Evolutionary conservation across 179 eudicot genomes (phyloP), one percentile per base, ranked within the genome.

Genomic region (Patellifolia procumbens): DNA sequence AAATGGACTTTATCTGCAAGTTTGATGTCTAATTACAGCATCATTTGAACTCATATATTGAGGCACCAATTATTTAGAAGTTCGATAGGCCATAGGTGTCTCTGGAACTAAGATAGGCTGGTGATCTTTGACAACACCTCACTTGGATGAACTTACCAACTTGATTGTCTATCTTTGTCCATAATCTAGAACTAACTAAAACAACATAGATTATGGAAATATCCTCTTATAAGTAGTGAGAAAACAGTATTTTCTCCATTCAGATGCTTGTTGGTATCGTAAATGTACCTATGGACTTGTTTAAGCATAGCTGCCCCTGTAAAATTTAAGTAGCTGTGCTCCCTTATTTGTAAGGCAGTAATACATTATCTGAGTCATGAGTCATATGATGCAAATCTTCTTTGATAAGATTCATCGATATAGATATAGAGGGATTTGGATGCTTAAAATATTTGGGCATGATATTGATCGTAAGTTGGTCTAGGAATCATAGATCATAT

Each of bases 1-100:
- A 64, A 72, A 19, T 52, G 49, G 7, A 63, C 34, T 43, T 80
- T 45, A 7, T 52, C 56, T 74, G 39, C 70, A 31, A 28, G 72
- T 64, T 28, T 48, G 65, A 70, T 19, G 1, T 22, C 31, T 49
- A n/a, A 53, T 2, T n/a, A 29, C 29, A 35, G 24, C 43, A 17
- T 60, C 29, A 60, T 16, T 35, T 16, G 8, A 32, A 24, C n/a
- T 74, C 22, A 35, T 64, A 75, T 35, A 12, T 34, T 4, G 29
- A 35, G 46, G 34, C 49, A 56, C 13, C 2, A 73, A 61, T 17
- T 42, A 1, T n/a, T 19, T 37, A 64, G 43, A 35, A 42, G 28
- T 42, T 39, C 3, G 35, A 29, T 76, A 20, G 45, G 19, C 3
- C 26, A 29, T 76, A 20, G 45, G 19, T 35, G 17, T 32, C 2